Evolutionary conservation across 306 rosid genomes (phyloP).

Genomic region (Inga oerstediana): DNA sequence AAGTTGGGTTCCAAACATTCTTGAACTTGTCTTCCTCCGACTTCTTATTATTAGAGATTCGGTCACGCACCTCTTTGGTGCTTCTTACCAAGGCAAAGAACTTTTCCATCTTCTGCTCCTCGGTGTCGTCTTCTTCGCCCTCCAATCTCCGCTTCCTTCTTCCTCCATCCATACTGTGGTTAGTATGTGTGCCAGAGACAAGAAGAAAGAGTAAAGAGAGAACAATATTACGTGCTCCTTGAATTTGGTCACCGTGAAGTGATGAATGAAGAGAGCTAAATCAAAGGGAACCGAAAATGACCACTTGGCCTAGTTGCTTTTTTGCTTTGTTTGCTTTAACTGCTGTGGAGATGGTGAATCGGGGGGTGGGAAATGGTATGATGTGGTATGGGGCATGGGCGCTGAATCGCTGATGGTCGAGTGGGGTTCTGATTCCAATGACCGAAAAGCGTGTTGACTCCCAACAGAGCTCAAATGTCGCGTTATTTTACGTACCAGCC

Average conservation of each 20-base stretch:
- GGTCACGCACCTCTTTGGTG: constrained; percentile 52
- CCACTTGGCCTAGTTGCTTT: background rate
- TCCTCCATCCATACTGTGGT: constrained; percentile 48
- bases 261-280: background rate
- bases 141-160: constrained; percentile 58
- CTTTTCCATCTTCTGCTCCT: constrained; percentile 56
- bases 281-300: background rate
- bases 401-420: background rate
- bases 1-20: constrained; percentile 64
- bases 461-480: background rate
- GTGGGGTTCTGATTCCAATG: background rate
- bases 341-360: no score
- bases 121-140: constrained; percentile 36
- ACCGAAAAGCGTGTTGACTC: constrained; percentile 16
- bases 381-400: background rate
- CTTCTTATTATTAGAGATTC: constrained; percentile 5
- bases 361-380: background rate
- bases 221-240: background rate
- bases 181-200: background rate
- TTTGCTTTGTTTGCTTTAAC: background rate
- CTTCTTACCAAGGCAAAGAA: constrained; percentile 68
- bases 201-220: background rate
- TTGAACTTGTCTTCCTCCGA: constrained; percentile 18
- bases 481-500: background rate
- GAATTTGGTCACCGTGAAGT: background rate